phyloP scores from a whole-genome alignment of 2,329 filamentous ascomycete genomes.

The Phoma sp. region DNA sequence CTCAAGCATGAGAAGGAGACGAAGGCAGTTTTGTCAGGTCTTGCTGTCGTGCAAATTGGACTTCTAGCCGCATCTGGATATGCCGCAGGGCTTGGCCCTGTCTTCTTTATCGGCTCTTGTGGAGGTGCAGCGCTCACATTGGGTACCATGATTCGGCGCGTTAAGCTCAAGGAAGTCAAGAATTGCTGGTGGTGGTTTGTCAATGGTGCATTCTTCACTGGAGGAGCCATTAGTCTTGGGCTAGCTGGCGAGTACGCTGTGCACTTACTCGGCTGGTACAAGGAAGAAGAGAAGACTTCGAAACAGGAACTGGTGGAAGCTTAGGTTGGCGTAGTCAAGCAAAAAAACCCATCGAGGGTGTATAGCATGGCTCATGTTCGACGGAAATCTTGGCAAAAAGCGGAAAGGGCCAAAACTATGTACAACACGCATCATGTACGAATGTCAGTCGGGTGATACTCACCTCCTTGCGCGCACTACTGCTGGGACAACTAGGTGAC shows the following conservation, averaged over 20 bases:
- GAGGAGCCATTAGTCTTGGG: slow-evolving; percentile 64
- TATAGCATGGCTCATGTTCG: no score
- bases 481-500: no score
- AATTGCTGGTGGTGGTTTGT: slow-evolving; percentile 72
- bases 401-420: not conserved
- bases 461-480: no score
- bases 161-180: slow-evolving; percentile 62
- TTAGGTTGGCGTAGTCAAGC: no score
- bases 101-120: slow-evolving; percentile 65
- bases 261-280: slow-evolving; percentile 35
- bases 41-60: slow-evolving; percentile 72
- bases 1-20: slow-evolving; percentile 79
- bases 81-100: slow-evolving; percentile 64
- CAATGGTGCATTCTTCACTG: slow-evolving; percentile 67
- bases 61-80: slow-evolving; percentile 73
- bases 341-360: no score
- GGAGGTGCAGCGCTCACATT: slow-evolving; percentile 63
- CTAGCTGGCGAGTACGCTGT: slow-evolving; percentile 61
- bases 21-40: slow-evolving; percentile 74
- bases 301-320: not conserved
- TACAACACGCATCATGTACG: not conserved
- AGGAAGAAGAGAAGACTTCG: slow-evolving; percentile 18
- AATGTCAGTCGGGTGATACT: not conserved
- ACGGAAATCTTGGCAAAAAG: not conserved
- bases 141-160: slow-evolving; percentile 65